Evolutionary conservation across 140 eudicot genomes (phyloP), one percentile per base, ranked within the genome.

Genomic region (Ambrosia hybrid): DNA sequence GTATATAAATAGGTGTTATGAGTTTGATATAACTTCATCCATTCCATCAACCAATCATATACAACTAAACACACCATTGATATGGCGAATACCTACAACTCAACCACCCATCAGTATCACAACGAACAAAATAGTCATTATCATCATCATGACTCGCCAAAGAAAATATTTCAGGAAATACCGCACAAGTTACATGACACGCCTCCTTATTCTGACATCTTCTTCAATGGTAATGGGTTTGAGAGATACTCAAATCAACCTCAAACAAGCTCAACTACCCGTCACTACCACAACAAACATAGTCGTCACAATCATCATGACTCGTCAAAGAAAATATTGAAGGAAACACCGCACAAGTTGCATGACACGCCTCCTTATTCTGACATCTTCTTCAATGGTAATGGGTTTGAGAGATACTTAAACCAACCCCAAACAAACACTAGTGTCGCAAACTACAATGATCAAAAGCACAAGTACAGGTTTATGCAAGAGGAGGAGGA

Each of bases 131-230:
- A 41, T 12, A 21, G 26, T 21, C 70, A 5, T 13, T 61, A 49
- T 45, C 64, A 33, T n/a, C 77, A 78, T 39, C 51, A 26, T 2
- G 60, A 53, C 43, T 49, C 72, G 7, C 26, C 45, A n/a, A 73
- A 21, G 66, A 67, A 21, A 21, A 21, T 26, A 9, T 13, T 36
- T 11, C 34, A 30, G 41, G 73, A 70, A 34, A 71, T 68, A 13
- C 74, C 81, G 36, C 78, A 68, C 51, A 79, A 76, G 69, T 82
- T 78, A 14, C 49, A 53, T 1, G 67, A 79, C 49, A 71, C 72
- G 14, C 83, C 83, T 67, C 78, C 82, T 4, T 74, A 79, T 62
- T 66, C 79, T 11, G 70, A 63, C n/a, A 51, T 81, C 14, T 81
- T 64, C 21, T 56, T 67, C 46, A 21, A 21, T 21, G 26, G 26